phyloP scores from a whole-genome alignment of 1,284 basidiomycete genomes.

The Volvariella surrecta region DNA sequence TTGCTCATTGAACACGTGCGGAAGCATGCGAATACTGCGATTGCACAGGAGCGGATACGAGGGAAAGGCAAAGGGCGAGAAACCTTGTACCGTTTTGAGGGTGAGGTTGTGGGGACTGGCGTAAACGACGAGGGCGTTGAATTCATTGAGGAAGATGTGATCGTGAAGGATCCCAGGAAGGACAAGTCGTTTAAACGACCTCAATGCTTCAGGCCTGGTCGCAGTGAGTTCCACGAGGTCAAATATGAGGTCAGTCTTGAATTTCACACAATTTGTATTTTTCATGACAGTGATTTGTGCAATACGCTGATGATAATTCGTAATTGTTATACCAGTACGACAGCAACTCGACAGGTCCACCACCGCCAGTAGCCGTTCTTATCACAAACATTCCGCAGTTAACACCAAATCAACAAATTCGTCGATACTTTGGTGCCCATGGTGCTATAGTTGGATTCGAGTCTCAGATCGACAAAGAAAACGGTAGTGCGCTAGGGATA shows the following conservation, averaged over 20 bases:
- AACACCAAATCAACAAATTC: conserved; percentile 58
- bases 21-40: conserved; percentile 21
- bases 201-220: conserved; percentile 22
- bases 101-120: conserved; percentile 35
- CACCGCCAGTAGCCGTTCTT: conserved; percentile 74
- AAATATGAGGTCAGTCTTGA: conserved; percentile 54
- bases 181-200: conserved; percentile 29
- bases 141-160: conserved; percentile 26
- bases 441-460: conserved; percentile 70
- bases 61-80: conserved; percentile 60
- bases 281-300: conserved; percentile 6
- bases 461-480: conserved; percentile 73
- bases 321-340: conserved; percentile 58
- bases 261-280: conserved; percentile 1
- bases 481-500: conserved; percentile 79
- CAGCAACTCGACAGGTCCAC: conserved; percentile 60
- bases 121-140: conserved; percentile 21
- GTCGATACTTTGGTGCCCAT: conserved; percentile 59
- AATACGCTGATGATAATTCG: conserved; percentile 7
- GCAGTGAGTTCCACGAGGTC: conserved; percentile 38
- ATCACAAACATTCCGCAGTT: conserved; percentile 69
- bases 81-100: conserved; percentile 44
- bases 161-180: conserved; percentile 50
- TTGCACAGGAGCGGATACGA: conserved; percentile 39
- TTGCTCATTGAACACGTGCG: conserved; percentile 46